A percentile compares a stretch with the other conserved stretches of the same genome.
Evolutionary conservation across 139 green algal genomes (phyloP).

Genomic region (Chlorella sp.): DNA sequence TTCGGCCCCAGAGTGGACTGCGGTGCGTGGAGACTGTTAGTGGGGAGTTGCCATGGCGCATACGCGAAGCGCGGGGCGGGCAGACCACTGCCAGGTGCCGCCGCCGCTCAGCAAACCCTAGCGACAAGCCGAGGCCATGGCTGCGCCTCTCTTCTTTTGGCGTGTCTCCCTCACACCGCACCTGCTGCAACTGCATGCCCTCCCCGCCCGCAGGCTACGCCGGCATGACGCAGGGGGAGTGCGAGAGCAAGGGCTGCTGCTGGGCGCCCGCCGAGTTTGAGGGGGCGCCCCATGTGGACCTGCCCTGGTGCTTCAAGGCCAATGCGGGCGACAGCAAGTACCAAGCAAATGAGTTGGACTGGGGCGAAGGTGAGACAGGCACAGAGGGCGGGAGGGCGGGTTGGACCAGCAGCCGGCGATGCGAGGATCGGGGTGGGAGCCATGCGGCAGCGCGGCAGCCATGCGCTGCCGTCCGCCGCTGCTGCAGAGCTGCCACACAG

Average conservation of each 20-base stretch:
- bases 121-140: too few species aligned
- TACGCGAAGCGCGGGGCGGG: too few species aligned
- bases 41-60: too few species aligned
- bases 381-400: too few species aligned
- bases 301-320: constrained; percentile 58
- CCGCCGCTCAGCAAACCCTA: too few species aligned
- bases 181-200: background rate
- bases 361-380: background rate
- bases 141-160: too few species aligned
- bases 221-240: constrained; percentile 52
- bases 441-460: too few species aligned
- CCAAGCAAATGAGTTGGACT: background rate
- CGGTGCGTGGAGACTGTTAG: background rate
- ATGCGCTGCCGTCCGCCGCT: background rate
- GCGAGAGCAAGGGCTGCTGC: constrained; percentile 54
- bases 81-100: too few species aligned
- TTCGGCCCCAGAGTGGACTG: constrained; percentile 32
- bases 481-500: background rate
- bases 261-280: constrained; percentile 39
- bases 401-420: background rate
- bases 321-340: constrained; percentile 47
- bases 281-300: constrained; percentile 8
- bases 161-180: background rate
- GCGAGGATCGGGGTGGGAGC: background rate
- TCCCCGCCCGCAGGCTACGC: constrained; percentile 41